Percentiles rank a stretch among this genome's conserved stretches.
phyloP scores from a whole-genome alignment of 495 filamentous ascomycete species.

The Chlorociboria aeruginascens region DNA sequence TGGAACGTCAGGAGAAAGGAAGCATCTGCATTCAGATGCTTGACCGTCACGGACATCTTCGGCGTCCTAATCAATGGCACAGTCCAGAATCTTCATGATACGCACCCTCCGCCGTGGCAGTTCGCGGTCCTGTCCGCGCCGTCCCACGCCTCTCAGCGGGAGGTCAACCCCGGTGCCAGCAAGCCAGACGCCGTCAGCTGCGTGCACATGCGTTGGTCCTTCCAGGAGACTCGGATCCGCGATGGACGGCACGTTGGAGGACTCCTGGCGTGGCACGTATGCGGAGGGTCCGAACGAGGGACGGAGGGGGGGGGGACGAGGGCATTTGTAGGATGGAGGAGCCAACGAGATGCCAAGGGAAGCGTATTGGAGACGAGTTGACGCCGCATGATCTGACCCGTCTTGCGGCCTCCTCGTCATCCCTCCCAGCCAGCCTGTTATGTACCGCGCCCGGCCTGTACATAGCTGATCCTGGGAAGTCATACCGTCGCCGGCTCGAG shows the following conservation, averaged over 20 bases:
- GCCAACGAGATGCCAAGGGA: no score
- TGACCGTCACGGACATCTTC: constrained; percentile 51
- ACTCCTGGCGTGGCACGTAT: neutral
- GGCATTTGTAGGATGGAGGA: neutral
- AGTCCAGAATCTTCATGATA: neutral
- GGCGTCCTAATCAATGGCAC: constrained; percentile 2
- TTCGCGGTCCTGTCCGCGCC: neutral
- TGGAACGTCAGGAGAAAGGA: constrained; percentile 57
- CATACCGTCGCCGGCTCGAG: neutral
- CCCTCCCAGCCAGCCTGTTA: no score
- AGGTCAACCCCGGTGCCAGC: neutral
- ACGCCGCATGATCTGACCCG: no score
- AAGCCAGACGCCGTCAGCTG: neutral
- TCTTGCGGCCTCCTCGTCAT: no score
- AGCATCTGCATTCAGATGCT: constrained; percentile 57
- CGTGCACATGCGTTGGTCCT: neutral
- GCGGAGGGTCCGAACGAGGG: neutral
- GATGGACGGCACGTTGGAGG: neutral
- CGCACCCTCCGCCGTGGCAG: no score
- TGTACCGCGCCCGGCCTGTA: no score
- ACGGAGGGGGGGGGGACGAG: neutral
- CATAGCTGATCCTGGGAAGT: neutral
- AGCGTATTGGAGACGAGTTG: no score
- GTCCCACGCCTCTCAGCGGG: neutral
- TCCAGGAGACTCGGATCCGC: neutral